Evolutionary conservation across 2,329 filamentous ascomycete species (phyloP), one percentile per base, ranked within the genome.

Genomic region (Cryphonectria carpinicola): DNA sequence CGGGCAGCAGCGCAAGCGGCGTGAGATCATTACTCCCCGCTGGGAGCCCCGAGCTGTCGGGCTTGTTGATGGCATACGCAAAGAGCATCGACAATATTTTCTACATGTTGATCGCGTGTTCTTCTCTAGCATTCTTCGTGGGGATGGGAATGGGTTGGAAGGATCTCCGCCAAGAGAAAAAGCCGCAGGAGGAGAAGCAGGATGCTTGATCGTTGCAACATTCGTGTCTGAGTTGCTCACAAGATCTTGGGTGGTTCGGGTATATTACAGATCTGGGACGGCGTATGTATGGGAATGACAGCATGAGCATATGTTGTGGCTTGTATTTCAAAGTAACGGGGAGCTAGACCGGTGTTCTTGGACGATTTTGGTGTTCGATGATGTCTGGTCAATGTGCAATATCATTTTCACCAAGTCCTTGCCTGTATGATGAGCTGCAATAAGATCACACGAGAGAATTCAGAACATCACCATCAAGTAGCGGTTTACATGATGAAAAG

Each of bases 31-130:
- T 70, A 4, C 52, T 70, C 17, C 65, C 69, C 1, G 19, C 41
- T 0, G 65, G 65, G 11, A 67, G 68, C 28, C 54, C 64, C 8
- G 67, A 68, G 25, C 25, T 70, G 19, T 1, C 32, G 1, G 69
- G 69, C 13, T n/a, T 70, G 14, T n/a, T 70, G 64, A 17, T 54
- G 3, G 69, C 65, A 7, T 67, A 67, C 69, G 60, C 69, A 35
- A n/a, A 63, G n/a, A 63, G 65, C n/a, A 41, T 67, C n/a, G 66
- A 70, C 43, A 39, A 43, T 2, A 66, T 67, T 19, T 70, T 70
- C 28, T 70, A 67, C 13, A 25, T 70, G 41, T 4, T 66, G 54
- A 22, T 65, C 3, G 58, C 28, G 2, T 56, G 67, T 28, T 58
- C 46, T 7, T 49, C 22, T 49, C 46, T 49, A 7, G 46, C 46